Conservation (phyloP, 2,329 filamentous ascomycete species). For the Fusarium metavorans region DNA sequence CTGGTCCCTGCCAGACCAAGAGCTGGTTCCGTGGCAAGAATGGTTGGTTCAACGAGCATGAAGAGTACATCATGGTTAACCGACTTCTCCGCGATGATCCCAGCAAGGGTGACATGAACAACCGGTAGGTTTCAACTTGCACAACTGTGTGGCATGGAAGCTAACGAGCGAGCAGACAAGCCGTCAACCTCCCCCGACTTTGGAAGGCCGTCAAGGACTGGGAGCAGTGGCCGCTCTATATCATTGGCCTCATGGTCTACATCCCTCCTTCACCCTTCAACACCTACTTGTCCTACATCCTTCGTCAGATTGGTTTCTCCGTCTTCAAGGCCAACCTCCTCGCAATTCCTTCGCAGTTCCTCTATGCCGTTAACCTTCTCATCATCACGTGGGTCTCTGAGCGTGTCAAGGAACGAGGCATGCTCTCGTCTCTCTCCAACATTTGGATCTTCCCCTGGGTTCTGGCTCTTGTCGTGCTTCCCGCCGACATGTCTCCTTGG, state of each 20-base stretch:
- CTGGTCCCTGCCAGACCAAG: slow-evolving; percentile 62
- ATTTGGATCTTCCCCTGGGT: slow-evolving; percentile 65
- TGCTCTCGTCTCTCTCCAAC: slow-evolving; percentile 59
- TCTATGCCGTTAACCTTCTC: slow-evolving; percentile 61
- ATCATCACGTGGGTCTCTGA: slow-evolving; percentile 60
- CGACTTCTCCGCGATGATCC: slow-evolving; percentile 71
- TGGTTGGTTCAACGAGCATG: slow-evolving; percentile 72
- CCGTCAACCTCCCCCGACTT: slow-evolving; percentile 50
- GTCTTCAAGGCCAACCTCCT: slow-evolving; percentile 61
- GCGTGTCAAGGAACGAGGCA: slow-evolving; percentile 57
- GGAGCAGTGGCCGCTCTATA: slow-evolving; percentile 65
- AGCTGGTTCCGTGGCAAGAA: slow-evolving; percentile 67
- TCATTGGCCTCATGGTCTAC: slow-evolving; percentile 62
- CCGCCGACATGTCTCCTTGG: slow-evolving; percentile 54
- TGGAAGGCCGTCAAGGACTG: slow-evolving; percentile 68
- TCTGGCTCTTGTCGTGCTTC: slow-evolving; percentile 56
- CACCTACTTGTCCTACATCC: slow-evolving; percentile 60
- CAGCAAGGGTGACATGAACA: slow-evolving; percentile 71
- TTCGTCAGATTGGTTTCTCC: slow-evolving; percentile 57
- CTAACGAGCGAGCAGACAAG: slow-evolving; percentile 53
- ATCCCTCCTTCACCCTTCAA: slow-evolving; percentile 57
- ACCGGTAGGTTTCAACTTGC: slow-evolving; percentile 51
- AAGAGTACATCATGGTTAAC: slow-evolving; percentile 73
- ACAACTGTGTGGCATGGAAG: fast-evolving
- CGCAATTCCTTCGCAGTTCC: slow-evolving; percentile 57